phyloP scores from a whole-genome alignment of 2,329 filamentous ascomycete species.

The Curvularia sp. region DNA sequence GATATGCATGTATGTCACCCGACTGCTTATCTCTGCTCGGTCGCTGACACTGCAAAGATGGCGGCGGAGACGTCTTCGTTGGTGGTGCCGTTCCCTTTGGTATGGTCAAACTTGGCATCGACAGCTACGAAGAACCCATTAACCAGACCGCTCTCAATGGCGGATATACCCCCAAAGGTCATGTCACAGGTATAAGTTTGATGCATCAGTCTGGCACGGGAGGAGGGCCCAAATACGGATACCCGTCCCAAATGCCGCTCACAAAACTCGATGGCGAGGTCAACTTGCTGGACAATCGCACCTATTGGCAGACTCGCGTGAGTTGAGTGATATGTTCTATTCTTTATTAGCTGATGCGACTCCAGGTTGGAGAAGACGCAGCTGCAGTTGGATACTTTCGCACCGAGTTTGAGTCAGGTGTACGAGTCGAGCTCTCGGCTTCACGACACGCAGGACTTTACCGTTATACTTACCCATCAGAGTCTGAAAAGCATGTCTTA shows the following conservation, averaged over 20 bases:
- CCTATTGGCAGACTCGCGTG: slow-evolving; percentile 52
- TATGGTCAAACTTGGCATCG: slow-evolving; percentile 53
- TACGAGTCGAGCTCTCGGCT: slow-evolving; percentile 48
- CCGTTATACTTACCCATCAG: slow-evolving; percentile 49
- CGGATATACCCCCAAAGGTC: slow-evolving; percentile 52
- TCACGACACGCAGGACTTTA: slow-evolving; percentile 50
- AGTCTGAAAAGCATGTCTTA: slow-evolving; percentile 53
- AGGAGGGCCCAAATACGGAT: slow-evolving; percentile 52
- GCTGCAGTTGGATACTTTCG: slow-evolving; percentile 50
- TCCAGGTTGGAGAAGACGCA: slow-evolving; percentile 38
- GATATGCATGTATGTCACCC: slow-evolving; percentile 42
- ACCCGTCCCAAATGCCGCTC: slow-evolving; percentile 54
- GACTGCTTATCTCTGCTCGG: background rate
- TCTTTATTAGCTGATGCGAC: background rate
- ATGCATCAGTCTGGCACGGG: slow-evolving; percentile 51
- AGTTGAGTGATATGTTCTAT: background rate
- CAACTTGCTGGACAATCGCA: slow-evolving; percentile 54
- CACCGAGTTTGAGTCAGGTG: slow-evolving; percentile 46
- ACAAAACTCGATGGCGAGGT: slow-evolving; percentile 49
- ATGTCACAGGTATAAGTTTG: slow-evolving; percentile 51
- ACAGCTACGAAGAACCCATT: slow-evolving; percentile 48
- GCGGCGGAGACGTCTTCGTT: slow-evolving; percentile 52
- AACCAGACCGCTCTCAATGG: slow-evolving; percentile 51
- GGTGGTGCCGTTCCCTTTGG: slow-evolving; percentile 50
- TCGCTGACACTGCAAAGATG: slow-evolving; percentile 32